Percentiles rank a stretch among this genome's conserved stretches.
phyloP scores from a whole-genome alignment of 805 yeast species.

The Barnettozyma siamensis region DNA sequence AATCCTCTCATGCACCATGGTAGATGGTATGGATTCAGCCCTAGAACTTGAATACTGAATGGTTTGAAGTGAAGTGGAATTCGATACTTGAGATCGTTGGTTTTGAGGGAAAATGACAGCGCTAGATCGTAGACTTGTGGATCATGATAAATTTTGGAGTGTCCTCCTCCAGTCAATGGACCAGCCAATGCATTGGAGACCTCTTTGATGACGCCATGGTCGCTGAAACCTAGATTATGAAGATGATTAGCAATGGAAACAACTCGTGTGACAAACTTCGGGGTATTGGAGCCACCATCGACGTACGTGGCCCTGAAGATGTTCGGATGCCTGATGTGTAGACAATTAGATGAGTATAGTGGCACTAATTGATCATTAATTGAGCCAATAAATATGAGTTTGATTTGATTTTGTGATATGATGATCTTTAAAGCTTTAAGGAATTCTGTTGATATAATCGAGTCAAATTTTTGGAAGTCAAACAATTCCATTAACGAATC shows the following conservation, averaged over 20 bases:
- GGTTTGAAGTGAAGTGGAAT: conserved; percentile 30
- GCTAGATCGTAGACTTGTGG: conserved; percentile 80
- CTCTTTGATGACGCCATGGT: conserved; percentile 82
- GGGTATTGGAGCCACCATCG: conserved; percentile 75
- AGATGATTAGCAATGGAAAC: conserved; percentile 69
- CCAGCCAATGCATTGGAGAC: conserved; percentile 79
- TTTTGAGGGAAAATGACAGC: conserved; percentile 65
- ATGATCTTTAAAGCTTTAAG: conserved; percentile 60
- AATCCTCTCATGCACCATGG: conserved; percentile 94
- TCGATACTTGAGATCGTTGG: conserved; percentile 50
- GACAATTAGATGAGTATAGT: conserved; percentile 77
- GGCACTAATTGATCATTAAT: conserved; percentile 94
- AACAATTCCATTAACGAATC: conserved; percentile 83
- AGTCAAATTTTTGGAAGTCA: conserved; percentile 75
- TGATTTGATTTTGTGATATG: conserved; percentile 58
- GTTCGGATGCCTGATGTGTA: conserved; percentile 83
- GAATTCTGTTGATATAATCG: conserved; percentile 66
- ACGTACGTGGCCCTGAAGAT: conserved; percentile 84
- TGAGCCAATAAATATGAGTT: conserved; percentile 79
- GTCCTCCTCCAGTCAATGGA: conserved; percentile 92
- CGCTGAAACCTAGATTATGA: conserved; percentile 72
- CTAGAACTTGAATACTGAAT: conserved; percentile 60
- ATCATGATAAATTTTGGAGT: conserved; percentile 83
- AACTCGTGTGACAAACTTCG: conserved; percentile 69
- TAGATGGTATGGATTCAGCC: conserved; percentile 74